Evolutionary conservation across 2,329 filamentous ascomycete species (phyloP).

Genomic region (Davidsoniella neocaledoniae): DNA sequence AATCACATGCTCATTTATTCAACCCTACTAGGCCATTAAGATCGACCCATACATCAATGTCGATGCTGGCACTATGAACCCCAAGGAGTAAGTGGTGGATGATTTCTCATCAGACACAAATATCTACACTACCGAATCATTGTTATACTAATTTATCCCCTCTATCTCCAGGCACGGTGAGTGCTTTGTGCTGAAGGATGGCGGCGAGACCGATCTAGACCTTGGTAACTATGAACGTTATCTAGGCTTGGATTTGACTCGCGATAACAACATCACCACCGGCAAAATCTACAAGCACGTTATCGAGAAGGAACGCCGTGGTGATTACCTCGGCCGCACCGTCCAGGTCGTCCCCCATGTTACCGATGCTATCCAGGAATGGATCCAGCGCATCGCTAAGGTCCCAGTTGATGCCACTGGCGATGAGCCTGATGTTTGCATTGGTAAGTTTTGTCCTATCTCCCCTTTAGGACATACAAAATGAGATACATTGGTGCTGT

Average conservation of each 20-base stretch:
- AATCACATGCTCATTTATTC: neutral
- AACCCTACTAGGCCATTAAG: conserved; percentile 28
- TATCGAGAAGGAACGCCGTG: conserved; percentile 49
- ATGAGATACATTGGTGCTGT: neutral
- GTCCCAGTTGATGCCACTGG: conserved; percentile 75
- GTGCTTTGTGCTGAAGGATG: conserved; percentile 73
- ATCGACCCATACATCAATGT: conserved; percentile 34
- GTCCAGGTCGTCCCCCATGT: conserved; percentile 88
- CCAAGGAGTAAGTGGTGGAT: conserved; percentile 19
- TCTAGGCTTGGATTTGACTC: conserved; percentile 55
- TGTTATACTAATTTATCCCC: neutral
- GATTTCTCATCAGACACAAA: neutral
- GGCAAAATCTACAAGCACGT: conserved; percentile 91
- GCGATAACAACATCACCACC: conserved; percentile 92
- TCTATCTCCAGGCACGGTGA: conserved; percentile 52
- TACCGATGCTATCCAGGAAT: conserved; percentile 80
- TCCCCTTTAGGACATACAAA: neutral
- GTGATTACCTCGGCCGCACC: conserved; percentile 74
- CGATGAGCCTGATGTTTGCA: conserved; percentile 78
- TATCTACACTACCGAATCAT: neutral
- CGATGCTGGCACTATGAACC: conserved; percentile 21
- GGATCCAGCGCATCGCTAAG: conserved; percentile 72
- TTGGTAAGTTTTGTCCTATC: conserved; percentile 38
- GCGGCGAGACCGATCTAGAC: conserved; percentile 45
- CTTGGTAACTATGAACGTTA: conserved; percentile 38